A percentile compares a stretch with the other conserved stretches of the same genome.
These are phyloP conservation scores for Sordariomycetes sp. DNA, from an alignment of 2,329 filamentous ascomycete genomes.

Conservation along the genomic window DNA sequence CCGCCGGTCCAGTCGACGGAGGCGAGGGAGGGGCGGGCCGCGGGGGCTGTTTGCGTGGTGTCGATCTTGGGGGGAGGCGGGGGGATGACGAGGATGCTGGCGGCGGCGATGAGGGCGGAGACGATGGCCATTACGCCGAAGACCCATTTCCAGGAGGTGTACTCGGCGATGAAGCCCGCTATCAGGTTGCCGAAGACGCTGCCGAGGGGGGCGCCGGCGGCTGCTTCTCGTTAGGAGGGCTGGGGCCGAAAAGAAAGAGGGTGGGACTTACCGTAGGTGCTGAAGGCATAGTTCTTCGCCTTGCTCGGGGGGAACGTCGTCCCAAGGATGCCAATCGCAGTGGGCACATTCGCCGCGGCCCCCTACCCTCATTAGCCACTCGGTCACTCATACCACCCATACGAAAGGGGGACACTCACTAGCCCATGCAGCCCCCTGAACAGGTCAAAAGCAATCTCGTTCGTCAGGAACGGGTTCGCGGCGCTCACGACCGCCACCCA, in stretches of 20 bases:
- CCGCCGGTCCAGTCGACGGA: conserved; percentile 53
- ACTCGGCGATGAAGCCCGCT: conserved; percentile 52
- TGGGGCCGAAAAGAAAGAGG: background rate
- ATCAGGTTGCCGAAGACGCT: conserved; percentile 55
- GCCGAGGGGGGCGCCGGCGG: conserved; percentile 54
- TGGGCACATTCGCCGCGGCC: conserved; percentile 59
- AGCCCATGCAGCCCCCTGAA: conserved; percentile 58
- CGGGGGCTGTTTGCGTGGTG: conserved; percentile 8
- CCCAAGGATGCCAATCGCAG: conserved; percentile 59
- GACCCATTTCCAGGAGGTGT: conserved; percentile 54
- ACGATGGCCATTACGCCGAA: conserved; percentile 55
- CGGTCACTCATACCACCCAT: background rate
- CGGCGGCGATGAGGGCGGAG: conserved; percentile 42
- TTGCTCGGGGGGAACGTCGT: conserved; percentile 57
- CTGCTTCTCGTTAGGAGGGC: conserved; percentile 15
- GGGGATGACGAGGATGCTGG: conserved; percentile 51
- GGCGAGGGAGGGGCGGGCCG: background rate
- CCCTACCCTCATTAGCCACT: conserved; percentile 21
- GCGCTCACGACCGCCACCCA: conserved; percentile 51
- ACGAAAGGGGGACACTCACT: background rate
- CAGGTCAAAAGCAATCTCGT: conserved; percentile 58
- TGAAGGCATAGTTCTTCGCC: conserved; percentile 62
- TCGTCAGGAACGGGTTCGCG: conserved; percentile 51
- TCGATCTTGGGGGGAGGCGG: conserved; percentile 20
- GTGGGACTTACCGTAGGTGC: conserved; percentile 38